Base-by-base conservation (phyloP, 257 asterid species). In the Solanum microdontum region DNA sequence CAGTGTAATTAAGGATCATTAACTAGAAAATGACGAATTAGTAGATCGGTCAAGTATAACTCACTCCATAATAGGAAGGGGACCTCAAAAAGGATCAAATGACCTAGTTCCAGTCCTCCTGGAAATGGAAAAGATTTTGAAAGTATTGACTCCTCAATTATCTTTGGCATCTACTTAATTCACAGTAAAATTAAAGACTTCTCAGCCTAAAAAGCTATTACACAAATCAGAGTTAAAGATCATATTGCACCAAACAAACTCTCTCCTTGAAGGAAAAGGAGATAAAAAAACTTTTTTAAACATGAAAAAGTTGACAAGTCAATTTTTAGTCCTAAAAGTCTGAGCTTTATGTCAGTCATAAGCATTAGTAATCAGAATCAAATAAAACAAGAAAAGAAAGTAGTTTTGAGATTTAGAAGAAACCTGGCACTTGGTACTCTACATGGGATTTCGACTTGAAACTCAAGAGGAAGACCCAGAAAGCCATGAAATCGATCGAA, bases 371-470 rank as follows among this genome's bases (percentile, higher is more conserved):
- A 36, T 2, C 62, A 84, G 87, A 84, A 74, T 4, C 10, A 40
- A 24, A 40, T n/a, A 26, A 23, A 37, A 62, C 62, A 21, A 84
- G 60, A 64, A 84, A 48, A 36, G 30, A 82, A 60, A 82, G 30
- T 28, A 28, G 28, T 28, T 5, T 51, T 5, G 7, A 51, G 60
- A 83, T 64, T 77, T 69, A 4, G 30, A 87, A 45, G 23, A 32
- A 9, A 97, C 99, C 99, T 97, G 80, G 99, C 99, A 90, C 99
- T 97, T 24, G 99, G 99, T 73, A 93, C 98, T 91, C 95, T 86
- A 74, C 93, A 90, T 2, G 99, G 98, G 87, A 97, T 92, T 89
- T 97, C 98, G 14, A 96, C 96, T 89, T 94, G 93, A 69, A 97
- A 95, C 94, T 97, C 99, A 30, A 94, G 94, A 3, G 99, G 99